A percentile compares a stretch with the other conserved stretches of the same genome.
These are phyloP conservation scores for Nemophila menziesii DNA, from an alignment of 257 asterid species.

Conservation along the genomic window DNA sequence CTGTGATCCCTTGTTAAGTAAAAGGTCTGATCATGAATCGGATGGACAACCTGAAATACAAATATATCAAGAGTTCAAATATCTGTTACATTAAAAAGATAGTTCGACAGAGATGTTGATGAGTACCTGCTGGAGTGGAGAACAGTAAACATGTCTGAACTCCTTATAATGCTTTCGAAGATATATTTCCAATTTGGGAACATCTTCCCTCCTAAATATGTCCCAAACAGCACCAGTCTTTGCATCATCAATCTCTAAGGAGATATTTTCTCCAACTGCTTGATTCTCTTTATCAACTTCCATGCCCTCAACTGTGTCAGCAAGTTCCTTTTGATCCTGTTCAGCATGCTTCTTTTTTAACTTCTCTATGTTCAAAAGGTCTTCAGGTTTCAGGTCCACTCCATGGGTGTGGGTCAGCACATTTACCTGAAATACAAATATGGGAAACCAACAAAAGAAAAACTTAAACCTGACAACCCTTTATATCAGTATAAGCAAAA, in stretches of 20 bases:
- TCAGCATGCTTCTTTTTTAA: slow-evolving; percentile 35
- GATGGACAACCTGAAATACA: slow-evolving; percentile 52
- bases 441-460: background rate
- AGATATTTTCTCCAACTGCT: background rate
- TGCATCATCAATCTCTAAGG: slow-evolving; percentile 14
- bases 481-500: background rate
- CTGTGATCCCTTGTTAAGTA: slow-evolving; percentile 76
- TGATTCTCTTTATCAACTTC: slow-evolving; percentile 2
- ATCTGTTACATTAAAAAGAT: background rate
- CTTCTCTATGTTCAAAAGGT: slow-evolving; percentile 20
- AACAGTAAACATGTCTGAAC: slow-evolving; percentile 31
- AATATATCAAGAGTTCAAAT: background rate
- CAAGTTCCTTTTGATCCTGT: slow-evolving; percentile 50
- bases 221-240: slow-evolving; percentile 94
- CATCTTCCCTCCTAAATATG: slow-evolving; percentile 79
- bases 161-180: slow-evolving; percentile 29
- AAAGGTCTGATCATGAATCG: slow-evolving; percentile 79
- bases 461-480: too few relatives aligned
- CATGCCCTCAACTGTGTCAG: slow-evolving; percentile 1
- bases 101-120: background rate
- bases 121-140: slow-evolving; percentile 46
- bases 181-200: slow-evolving; percentile 56
- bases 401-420: slow-evolving; percentile 56
- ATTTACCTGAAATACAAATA: slow-evolving; percentile 44
- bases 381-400: slow-evolving; percentile 15